Evolutionary conservation across 164 flowering plant genomes (phyloP), one percentile per base, ranked within the genome.

Genomic region (Annona squamosa): DNA sequence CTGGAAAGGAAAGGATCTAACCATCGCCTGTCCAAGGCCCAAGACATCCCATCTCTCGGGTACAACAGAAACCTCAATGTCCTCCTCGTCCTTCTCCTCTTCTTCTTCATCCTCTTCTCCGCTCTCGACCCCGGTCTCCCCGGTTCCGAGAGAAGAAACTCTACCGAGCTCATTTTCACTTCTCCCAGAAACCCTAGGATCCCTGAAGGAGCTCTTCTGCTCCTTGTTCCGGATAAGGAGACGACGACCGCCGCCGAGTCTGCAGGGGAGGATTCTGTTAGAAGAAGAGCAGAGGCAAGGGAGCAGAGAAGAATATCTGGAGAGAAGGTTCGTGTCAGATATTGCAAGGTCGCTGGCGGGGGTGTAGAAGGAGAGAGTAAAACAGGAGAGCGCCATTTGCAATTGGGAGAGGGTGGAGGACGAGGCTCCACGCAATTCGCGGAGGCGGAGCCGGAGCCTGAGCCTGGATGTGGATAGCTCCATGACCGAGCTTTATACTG

Each of bases 11-110:
- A 52, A 59, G 43, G 48, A 37, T 64, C 57, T 26, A 82, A 93
- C 98, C 98, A 94, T 94, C 72, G 98, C 98, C 80, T 94, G 98
- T 47, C 97, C 98, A 68, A 94, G 94, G 65, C 98, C 98, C 77
- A 94, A 74, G 12, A 92, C 92, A 77, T 92, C 93, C 98, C 94
- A 94, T 79, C 84, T 85, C 68, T 90, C 92, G 3, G 90, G 92
- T 63, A 71, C 75, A 44, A 71, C 71, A 9, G 71, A 65, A 7
- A 4, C 62, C 52, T 66, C 78, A 42, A 43, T 75, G 18, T 45
- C 78, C n/a, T 72, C 83, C 12, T 67, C 72, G 1, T 68, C 86
- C 1, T 76, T 83, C 1, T 71, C 87, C 0, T 79, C 89, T 0
- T 68, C 82, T 1, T 74, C 85, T 0, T 79, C 87, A 63, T 71